Base-by-base conservation (phyloP, 2,329 filamentous ascomycete species). In the Amauroascus verrucosus region DNA sequence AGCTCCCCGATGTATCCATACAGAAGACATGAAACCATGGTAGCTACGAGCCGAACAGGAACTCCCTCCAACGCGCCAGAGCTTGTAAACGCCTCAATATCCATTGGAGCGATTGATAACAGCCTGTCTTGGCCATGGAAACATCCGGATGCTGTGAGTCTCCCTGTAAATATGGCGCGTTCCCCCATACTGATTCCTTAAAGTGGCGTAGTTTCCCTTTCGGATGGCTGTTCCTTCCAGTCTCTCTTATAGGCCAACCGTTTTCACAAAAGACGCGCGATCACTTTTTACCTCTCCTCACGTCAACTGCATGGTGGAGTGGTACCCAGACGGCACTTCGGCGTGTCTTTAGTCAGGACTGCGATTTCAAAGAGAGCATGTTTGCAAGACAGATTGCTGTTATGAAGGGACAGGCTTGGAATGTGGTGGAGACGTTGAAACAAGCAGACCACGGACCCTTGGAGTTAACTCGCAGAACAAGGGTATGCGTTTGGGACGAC, bases 321-420 rank as follows among this genome's bases (percentile, higher is more conserved):
- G 88, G 96, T 62, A 98, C 93, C 3, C 89, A 95, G 63, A 75
- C 88, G 56, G 86, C 88, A 20, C 75, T 98, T 37, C 86, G 93
- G 51, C 80, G 82, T 57, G 84, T 96, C 44, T 98, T 98, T 67
- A 84, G 88, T 60, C 82, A 94, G 65, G 93, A 98, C 68, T 83
- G 85, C 1, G 93, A 98, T 70, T 98, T 98, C 69, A 88, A 97
- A 67, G 93, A 98, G 72, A 85, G 88, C 70, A 98, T 98, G 93
- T 98, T 95, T 71, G 88, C 88, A n/a, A 83, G 88, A 60, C 93
- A 98, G 65, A 94, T 98, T 57, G 91, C 93, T 0, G 93, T 98
- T 55, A 95, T 98, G 88, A 98, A 98, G 71, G 93, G 93, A 9
- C 93, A 98, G 67, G 93, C 93, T 0, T 98, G 93, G 89, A 98